Conservation (phyloP, 1,284 basidiomycete species). For the Leucoagaricus sp. region DNA sequence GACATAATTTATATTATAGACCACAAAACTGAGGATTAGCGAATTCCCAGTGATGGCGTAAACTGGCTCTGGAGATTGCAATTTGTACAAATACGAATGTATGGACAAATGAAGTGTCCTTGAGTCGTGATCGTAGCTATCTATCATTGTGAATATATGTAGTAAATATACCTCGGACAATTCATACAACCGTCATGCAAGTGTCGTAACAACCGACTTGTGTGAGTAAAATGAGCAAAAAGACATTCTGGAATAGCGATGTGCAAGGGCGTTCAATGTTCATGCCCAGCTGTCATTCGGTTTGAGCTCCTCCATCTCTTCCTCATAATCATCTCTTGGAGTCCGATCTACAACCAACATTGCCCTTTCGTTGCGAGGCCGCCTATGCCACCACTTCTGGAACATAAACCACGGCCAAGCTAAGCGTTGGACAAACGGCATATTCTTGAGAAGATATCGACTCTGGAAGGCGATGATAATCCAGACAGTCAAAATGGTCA, state of each 20-base stretch:
- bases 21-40: constrained; percentile 55
- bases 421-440: constrained; percentile 24
- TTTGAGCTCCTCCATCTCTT: not conserved
- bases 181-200: not conserved
- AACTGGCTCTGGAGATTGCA: not conserved
- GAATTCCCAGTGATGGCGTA: constrained; percentile 46
- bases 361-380: not conserved
- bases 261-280: not conserved
- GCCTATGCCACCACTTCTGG: not conserved
- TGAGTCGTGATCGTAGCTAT: not conserved
- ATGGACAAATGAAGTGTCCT: too few species aligned
- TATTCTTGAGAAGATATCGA: constrained; percentile 28
- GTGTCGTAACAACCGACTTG: not conserved
- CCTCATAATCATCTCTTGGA: constrained; percentile 4
- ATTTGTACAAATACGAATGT: too few species aligned
- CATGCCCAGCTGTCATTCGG: constrained; percentile 2
- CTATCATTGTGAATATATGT: too few species aligned
- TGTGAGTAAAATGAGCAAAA: not conserved
- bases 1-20: constrained; percentile 31
- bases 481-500: constrained; percentile 43
- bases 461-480: constrained; percentile 44
- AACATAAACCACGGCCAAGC: constrained; percentile 25
- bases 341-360: not conserved
- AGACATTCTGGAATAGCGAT: not conserved
- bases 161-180: too few species aligned